A percentile compares a stretch with the other conserved stretches of the same genome.
Evolutionary conservation across 805 yeast species (phyloP).

Genomic region (Candida stauntonica): DNA sequence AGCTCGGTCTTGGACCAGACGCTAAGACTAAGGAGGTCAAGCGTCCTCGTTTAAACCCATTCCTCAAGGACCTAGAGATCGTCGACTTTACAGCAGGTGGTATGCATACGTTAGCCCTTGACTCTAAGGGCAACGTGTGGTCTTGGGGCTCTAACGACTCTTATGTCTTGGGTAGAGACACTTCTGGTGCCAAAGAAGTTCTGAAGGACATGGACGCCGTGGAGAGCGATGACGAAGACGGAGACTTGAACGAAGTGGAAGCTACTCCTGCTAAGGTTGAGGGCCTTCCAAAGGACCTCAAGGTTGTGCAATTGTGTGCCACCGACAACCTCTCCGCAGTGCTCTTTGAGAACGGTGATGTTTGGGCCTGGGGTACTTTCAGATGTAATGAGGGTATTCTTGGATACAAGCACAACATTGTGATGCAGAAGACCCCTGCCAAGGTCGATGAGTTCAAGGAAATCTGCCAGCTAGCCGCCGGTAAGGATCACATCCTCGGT

Average conservation of each 20-base stretch:
- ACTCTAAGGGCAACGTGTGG: slow-evolving; percentile 76
- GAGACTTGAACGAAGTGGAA: slow-evolving; percentile 83
- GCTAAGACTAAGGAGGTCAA: slow-evolving; percentile 90
- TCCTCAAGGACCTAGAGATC: slow-evolving; percentile 62
- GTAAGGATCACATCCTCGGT: slow-evolving; percentile 89
- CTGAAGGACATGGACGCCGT: slow-evolving; percentile 63
- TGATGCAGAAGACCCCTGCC: slow-evolving; percentile 63
- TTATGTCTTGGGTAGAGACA: slow-evolving; percentile 85
- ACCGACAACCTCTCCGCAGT: slow-evolving; percentile 89
- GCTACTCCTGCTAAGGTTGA: slow-evolving; percentile 83
- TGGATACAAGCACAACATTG: slow-evolving; percentile 67
- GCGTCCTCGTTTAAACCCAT: slow-evolving; percentile 89
- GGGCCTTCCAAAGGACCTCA: slow-evolving; percentile 51
- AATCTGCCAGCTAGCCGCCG: slow-evolving; percentile 80
- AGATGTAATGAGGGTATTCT: slow-evolving; percentile 88
- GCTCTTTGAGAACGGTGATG: slow-evolving; percentile 74
- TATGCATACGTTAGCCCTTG: slow-evolving; percentile 86
- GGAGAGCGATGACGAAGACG: slow-evolving; percentile 59
- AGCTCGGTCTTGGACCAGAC: slow-evolving; percentile 94
- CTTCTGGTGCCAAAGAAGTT: slow-evolving; percentile 58
- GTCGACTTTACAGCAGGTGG: slow-evolving; percentile 95
- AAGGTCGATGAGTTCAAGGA: slow-evolving; percentile 57
- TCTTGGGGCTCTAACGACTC: slow-evolving; percentile 98
- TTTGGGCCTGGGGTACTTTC: slow-evolving; percentile 98
- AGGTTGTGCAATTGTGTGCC: slow-evolving; percentile 79